Base-by-base conservation (phyloP, 495 filamentous ascomycete genomes). In the Monascus purpureus region DNA sequence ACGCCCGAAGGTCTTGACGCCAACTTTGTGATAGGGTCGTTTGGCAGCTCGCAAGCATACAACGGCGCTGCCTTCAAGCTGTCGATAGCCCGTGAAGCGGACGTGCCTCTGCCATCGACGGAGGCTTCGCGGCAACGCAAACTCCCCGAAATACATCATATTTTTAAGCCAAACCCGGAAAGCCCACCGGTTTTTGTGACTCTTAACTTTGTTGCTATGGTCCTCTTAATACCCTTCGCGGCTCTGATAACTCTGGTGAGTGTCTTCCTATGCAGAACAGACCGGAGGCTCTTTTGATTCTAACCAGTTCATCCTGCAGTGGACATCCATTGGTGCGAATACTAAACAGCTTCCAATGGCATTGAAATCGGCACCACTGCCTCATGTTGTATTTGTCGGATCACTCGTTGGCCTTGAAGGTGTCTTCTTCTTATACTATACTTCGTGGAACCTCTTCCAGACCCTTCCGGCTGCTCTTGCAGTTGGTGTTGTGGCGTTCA, bases 391-490 rank as follows among this genome's bases (percentile, higher is more conserved):
- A 26, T 94, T 95, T 59, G 77, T 88, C 38, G 77, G 75, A 25
- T 90, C 83, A 6, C 72, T 97, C 37, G 22, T 93, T 16, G 72
- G 75, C 8, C 75, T 97, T 63, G 90, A 97, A 55, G 80, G 72
- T 6, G 72, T 93, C 41, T 96, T 96, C 61, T 86, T 86, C 67
- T 54, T 93, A 52, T 97, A 97, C 67, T 97, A 95, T 52, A 80
- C 70, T 18, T 77, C 60, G 42, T 96, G 88, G 90, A 94, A 77
- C 43, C 62, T 97, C 28, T 97, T 96, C 70, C 79, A 93, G 62
- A 71, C 70, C 17, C 68, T 97, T 24, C 86, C 86, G 7, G 76
- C 75, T 31, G 73, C 73, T 40, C 70, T 65, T 20, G 59, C 70
- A 25, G 70, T 81, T 31, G 77, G 77, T 13, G 53, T 65, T 27